Base-by-base conservation (phyloP, 1,284 basidiomycete genomes). In the Cutaneotrichosporon mucoides region DNA sequence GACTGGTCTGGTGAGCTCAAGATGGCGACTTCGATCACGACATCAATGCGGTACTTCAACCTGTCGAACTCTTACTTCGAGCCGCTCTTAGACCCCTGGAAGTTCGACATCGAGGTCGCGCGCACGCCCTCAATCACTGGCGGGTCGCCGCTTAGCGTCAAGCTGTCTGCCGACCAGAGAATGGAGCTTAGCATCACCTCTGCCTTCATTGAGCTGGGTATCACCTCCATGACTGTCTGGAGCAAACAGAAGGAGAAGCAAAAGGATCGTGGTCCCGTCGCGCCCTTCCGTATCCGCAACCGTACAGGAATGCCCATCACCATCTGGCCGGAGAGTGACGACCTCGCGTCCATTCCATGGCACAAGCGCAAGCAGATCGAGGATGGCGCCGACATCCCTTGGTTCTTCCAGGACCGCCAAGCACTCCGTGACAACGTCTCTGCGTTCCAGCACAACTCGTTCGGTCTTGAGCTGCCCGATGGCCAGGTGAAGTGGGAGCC, bases 41-140 rank as follows among this genome's bases (percentile, higher is more conserved):
- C 86, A 3, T 86, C 88, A 56, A 88, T 98, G 73, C 92, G 88
- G 66, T 99, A 96, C 74, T 99, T 92, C 90, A 99, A 99, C 78
- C 79, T 99, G 56, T 88, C 89, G 35, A 95, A 97, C 73, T 99
- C 96, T 50, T 93, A 99, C 73, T 99, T 96, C 92, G 96, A 99
- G 78, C 96, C 97, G n/a, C 79, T 99, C 54, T 90, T 98, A 69
- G 96, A 99, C 73, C 96, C 96, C 1, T 99, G 96, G 95, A 88
- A 85, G 33, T 89, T 97, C 68, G 86, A 88, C 36, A 76, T 91
- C 12, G 55, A 71, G 65, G 67, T 73, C 8, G 67, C 70, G 15
- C 68, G 75, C 5, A 64, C 67, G 4, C 72, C 78, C 50, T 51
- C 53, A 0, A 71, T 75, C 37, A 81, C 75, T 33, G 73, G 81